Evolutionary conservation across 345 rosid genomes (phyloP), one percentile per base, ranked within the genome.

Genomic region (Pistacia vera): DNA sequence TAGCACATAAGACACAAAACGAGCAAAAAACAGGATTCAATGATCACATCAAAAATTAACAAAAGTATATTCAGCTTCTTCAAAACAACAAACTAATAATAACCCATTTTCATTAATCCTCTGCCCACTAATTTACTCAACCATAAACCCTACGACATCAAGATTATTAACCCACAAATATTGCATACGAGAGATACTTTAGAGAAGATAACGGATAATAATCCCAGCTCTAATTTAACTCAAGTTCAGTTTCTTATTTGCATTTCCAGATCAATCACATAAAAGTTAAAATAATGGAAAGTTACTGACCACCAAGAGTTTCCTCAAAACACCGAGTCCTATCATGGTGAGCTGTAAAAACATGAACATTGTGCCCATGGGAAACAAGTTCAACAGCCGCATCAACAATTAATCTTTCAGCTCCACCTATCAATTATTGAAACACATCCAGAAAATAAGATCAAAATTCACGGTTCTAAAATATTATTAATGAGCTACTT

Each of bases 331-430:
- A 95, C 70, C 94, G 84, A 74, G 75, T 86, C 79, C 80, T 88
- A 66, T 95, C 98, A 79, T 90, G 97, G 86, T 93, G 97, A 81
- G 99, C 88, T 2, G 99, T 93, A 74, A 92, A 93, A 35, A 95
- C 78, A 81, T 90, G 97, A 83, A 95, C 97, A 56, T 86, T 82
- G 68, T 93, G 99, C 52, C 97, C 99, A 13, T 73, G 90, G 56
- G 92, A 89, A 33, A 84, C 83, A 67, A 95, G 96, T 77, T 89
- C 95, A 80, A 95, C 97, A 3, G 97, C 97, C 12, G 97, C 98
- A 85, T 95, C 99, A 56, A 93, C 96, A 74, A 95, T 81, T 77
- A 95, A 85, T 85, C 99, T 91, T 85, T 95, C 99, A 25, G 98
- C 99, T 82, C 97, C 99, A 77, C 96, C 99, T 95, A 66, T 69